Percentiles rank a stretch among this genome's conserved stretches.
Evolutionary conservation across 257 asterid genomes (phyloP).

Genomic region (Nyctanthes arbortristis): DNA sequence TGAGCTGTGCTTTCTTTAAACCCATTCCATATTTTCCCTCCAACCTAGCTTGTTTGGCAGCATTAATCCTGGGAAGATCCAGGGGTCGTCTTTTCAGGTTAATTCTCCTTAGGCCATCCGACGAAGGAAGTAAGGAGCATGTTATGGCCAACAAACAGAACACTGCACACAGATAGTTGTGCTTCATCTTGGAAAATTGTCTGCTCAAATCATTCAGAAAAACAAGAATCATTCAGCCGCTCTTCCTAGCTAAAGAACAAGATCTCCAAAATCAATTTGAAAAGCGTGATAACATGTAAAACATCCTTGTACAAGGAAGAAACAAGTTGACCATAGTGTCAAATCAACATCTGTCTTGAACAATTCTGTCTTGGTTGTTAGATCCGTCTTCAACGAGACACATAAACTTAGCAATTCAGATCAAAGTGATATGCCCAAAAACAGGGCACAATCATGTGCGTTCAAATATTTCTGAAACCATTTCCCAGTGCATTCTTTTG

Average conservation of each 20-base stretch:
- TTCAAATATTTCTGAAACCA: neutral
- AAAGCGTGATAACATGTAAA: neutral
- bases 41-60: constrained; percentile 48
- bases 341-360: neutral
- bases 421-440: neutral
- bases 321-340: neutral
- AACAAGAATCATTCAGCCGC: constrained; percentile 1
- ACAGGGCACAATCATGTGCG: neutral
- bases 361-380: neutral
- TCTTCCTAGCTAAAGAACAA: too few relatives aligned
- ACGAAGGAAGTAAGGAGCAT: constrained; percentile 54
- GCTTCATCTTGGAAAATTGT: constrained; percentile 47
- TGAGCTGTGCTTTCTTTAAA: constrained; percentile 24
- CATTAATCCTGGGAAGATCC: constrained; percentile 47
- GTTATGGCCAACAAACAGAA: constrained; percentile 48
- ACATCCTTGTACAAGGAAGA: neutral
- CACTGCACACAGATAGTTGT: constrained; percentile 35
- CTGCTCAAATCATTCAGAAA: too few relatives aligned
- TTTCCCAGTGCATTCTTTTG: neutral
- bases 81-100: constrained; percentile 63
- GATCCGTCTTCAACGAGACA: neutral
- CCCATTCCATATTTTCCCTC: constrained; percentile 42
- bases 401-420: neutral
- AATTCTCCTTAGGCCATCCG: constrained; percentile 58
- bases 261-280: too few relatives aligned